phyloP scores from a whole-genome alignment of 495 filamentous ascomycete genomes.

The Aspergillus taichungensis region DNA sequence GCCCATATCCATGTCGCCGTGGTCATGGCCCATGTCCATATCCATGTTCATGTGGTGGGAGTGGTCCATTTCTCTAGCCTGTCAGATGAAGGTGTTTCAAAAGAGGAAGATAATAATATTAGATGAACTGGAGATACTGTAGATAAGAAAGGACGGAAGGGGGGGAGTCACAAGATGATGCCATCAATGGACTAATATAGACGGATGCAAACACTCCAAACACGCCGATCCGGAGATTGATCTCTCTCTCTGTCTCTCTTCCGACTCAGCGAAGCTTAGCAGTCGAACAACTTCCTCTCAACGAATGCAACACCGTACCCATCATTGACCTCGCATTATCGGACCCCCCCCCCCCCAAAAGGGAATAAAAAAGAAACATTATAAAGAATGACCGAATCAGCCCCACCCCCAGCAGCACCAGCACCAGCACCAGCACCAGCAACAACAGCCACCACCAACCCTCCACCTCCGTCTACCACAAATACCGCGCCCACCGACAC shows the following conservation, averaged over 20 bases:
- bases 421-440: slow-evolving; percentile 1
- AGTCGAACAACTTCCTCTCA: not conserved
- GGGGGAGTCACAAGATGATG: not conserved
- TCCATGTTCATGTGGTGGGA: slow-evolving; percentile 27
- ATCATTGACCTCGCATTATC: not conserved
- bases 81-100: too few species aligned
- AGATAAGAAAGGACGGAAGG: not conserved
- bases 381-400: slow-evolving; percentile 21
- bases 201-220: slow-evolving; percentile 35
- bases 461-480: not conserved
- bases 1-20: slow-evolving; percentile 53
- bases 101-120: not conserved
- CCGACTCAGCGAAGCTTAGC: not conserved
- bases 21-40: slow-evolving; percentile 37
- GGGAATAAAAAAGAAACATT: not conserved
- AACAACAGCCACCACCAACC: not conserved
- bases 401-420: slow-evolving; percentile 11
- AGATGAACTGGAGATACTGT: not conserved
- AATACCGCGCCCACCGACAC: not conserved
- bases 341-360: not conserved
- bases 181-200: not conserved
- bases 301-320: not conserved
- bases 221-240: slow-evolving; percentile 16
- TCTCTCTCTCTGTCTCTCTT: slow-evolving; percentile 1
- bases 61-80: slow-evolving; percentile 14